Conservation (phyloP, 768 basidiomycete species). For the Boletus rubescentipes region DNA sequence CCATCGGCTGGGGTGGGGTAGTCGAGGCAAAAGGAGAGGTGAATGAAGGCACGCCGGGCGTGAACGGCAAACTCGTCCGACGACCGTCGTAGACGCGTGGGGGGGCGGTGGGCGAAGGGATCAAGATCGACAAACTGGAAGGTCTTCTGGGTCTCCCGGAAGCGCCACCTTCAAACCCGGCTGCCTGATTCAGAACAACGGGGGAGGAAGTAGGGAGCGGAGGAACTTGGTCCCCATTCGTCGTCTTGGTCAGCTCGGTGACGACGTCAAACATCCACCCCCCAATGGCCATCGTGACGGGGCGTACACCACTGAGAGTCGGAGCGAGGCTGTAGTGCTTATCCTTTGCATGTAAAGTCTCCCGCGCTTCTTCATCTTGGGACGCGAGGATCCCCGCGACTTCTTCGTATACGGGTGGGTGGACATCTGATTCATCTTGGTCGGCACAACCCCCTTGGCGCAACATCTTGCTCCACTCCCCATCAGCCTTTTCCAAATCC, state of each 20-base stretch:
- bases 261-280: constrained; percentile 87
- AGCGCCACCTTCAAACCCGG: constrained; percentile 24
- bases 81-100: constrained; percentile 29
- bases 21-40: constrained; percentile 22
- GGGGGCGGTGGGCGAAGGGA: constrained; percentile 30
- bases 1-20: constrained; percentile 17
- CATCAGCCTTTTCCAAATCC: constrained; percentile 65
- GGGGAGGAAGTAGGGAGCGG: constrained; percentile 19
- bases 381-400: constrained; percentile 50
- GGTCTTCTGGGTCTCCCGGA: constrained; percentile 19
- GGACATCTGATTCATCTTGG: constrained; percentile 34
- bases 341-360: constrained; percentile 24
- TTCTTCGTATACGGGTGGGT: constrained; percentile 35
- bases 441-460: constrained; percentile 56
- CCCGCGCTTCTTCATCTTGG: constrained; percentile 39
- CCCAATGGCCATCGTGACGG: constrained; percentile 52
- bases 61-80: constrained; percentile 62
- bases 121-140: constrained; percentile 40
- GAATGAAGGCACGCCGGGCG: constrained; percentile 50
- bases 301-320: constrained; percentile 41
- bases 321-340: constrained; percentile 46
- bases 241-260: constrained; percentile 53
- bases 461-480: constrained; percentile 76
- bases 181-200: constrained; percentile 20
- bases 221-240: constrained; percentile 5